Base-by-base conservation (phyloP, 2,329 filamentous ascomycete species). In the Cadophora luteo-olivacea region DNA sequence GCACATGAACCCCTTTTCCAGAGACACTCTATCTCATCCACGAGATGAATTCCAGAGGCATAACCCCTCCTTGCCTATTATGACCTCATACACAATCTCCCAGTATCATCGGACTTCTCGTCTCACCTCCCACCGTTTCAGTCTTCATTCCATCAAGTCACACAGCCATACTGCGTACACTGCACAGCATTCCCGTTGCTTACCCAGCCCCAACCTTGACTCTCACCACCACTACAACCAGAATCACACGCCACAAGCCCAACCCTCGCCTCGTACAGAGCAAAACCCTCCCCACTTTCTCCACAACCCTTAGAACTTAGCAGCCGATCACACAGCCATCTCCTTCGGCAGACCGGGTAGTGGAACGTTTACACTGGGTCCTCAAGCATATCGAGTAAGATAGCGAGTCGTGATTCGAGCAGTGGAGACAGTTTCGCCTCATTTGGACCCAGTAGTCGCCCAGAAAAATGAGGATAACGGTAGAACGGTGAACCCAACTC, bases 301-400 rank as follows among this genome's bases (percentile, higher is more conserved):
- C 22, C 36, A 38, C 57, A 60, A 24, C 57, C 33, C 5, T 49
- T 49, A 7, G 19, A 2, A 7, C 22, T 24, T 19, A 45, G 9
- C 12, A 25, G 57, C 24, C 36, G 57, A 41, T 45, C 57, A 60
- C n/a, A 41, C 57, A 45, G 16, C 41, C 41, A 60, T 41, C 45
- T n/a, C 57, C 22, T 25, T 60, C 33, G 57, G 57, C 22, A 25
- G 6, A 9, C 36, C 57, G 36, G 36, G n/a, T 41, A 58, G 45
- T 14, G 41, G 41, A 45, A 45, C 41, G 16, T 45, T 45, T 19
- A 45, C 6, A 45, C 41, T 45, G 41, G 41, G 41, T 14, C 12
- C 14, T 45, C 41, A 45, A 45, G 41, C 41, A 45, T 19, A 45
- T 45, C 45, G 45, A 49, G 45, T 8, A 49, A 49, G 11, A 7